A percentile compares a stretch with the other conserved stretches of the same genome.
These are phyloP conservation scores for Russula virescens DNA, from an alignment of 768 basidiomycete species.

Conservation along the genomic window DNA sequence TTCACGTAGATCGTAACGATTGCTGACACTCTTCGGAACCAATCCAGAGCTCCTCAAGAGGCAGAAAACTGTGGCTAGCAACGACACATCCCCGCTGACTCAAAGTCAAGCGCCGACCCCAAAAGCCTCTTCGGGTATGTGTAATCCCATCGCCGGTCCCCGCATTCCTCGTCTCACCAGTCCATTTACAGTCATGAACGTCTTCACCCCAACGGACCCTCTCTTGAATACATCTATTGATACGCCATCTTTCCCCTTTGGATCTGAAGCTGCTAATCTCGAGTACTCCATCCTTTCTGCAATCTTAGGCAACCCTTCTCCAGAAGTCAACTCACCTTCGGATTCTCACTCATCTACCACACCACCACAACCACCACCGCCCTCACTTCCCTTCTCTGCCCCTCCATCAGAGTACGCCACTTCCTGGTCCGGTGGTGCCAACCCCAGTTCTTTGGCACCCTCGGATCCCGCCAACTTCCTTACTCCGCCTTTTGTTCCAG, in stretches of 20 bases:
- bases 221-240: conserved; percentile 53
- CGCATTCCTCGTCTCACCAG: neutral
- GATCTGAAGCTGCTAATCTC: conserved; percentile 85
- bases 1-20: conserved; percentile 20
- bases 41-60: conserved; percentile 19
- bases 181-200: conserved; percentile 9
- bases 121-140: conserved; percentile 4
- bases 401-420: conserved; percentile 14
- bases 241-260: conserved; percentile 60
- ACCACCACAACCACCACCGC: conserved; percentile 12
- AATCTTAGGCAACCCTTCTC: conserved; percentile 57
- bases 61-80: conserved; percentile 6
- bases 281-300: conserved; percentile 94
- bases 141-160: neutral
- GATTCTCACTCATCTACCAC: conserved; percentile 25
- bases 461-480: conserved; percentile 16
- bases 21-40: neutral
- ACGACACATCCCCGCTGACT: conserved; percentile 1
- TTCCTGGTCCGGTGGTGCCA: conserved; percentile 11
- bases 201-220: conserved; percentile 48
- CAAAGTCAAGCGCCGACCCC: conserved; percentile 14
- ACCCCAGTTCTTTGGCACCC: neutral
- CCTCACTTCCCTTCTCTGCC: conserved; percentile 9
- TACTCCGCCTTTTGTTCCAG: conserved; percentile 9
- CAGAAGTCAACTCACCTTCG: conserved; percentile 8